phyloP scores from a whole-genome alignment of 768 basidiomycete genomes.

The Lentinula guzmanii region DNA sequence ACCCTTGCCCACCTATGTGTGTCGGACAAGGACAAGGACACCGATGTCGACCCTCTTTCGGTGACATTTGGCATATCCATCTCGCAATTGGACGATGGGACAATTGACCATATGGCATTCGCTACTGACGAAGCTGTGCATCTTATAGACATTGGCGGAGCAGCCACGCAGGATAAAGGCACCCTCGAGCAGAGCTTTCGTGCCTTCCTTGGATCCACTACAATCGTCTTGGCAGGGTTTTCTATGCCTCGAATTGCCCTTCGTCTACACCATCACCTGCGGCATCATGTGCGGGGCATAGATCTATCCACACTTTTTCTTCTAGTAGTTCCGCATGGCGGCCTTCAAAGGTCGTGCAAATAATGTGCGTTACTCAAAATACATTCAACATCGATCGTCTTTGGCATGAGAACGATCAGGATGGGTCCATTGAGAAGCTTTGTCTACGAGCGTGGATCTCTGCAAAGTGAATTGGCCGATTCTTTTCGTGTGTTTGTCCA shows the following conservation, averaged over 20 bases:
- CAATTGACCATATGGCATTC: neutral
- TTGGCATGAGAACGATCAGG: constrained; percentile 21
- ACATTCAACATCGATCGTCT: constrained; percentile 15
- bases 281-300: constrained; percentile 24
- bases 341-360: constrained; percentile 19
- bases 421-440: constrained; percentile 15
- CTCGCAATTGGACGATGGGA: neutral
- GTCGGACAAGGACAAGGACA: no score
- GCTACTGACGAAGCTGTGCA: neutral
- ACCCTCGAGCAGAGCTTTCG: constrained; percentile 9
- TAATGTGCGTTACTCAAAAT: neutral
- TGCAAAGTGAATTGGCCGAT: constrained; percentile 14
- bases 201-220: constrained; percentile 10
- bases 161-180: neutral
- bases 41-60: neutral
- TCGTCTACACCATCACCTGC: constrained; percentile 20
- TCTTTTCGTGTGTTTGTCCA: neutral
- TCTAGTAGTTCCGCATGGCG: constrained; percentile 15
- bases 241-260: constrained; percentile 28
- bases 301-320: constrained; percentile 27
- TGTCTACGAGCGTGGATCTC: constrained; percentile 35
- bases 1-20: neutral
- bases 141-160: neutral
- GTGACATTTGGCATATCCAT: neutral
- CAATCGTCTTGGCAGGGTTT: constrained; percentile 27